Evolutionary conservation across 495 filamentous ascomycete genomes (phyloP).

Genomic region (Aspergillus avenaceus): DNA sequence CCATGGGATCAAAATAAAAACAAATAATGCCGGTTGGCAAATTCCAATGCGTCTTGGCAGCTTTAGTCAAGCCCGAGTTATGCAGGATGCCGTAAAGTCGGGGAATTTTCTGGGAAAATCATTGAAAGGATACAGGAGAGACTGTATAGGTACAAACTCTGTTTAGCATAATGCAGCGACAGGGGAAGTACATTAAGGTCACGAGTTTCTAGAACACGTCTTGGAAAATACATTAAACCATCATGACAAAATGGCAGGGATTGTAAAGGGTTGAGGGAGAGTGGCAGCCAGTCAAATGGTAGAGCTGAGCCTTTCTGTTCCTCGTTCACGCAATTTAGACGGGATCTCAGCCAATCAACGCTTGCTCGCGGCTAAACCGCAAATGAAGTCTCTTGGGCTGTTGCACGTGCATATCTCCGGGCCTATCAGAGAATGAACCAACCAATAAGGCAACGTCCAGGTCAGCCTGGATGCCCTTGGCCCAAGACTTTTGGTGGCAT

Average conservation of each 20-base stretch:
- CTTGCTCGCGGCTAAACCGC: background rate
- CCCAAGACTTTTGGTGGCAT: too few species aligned
- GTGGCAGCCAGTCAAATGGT: too few species aligned
- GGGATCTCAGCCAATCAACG: background rate
- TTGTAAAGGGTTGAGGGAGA: too few species aligned
- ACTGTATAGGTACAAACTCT: background rate
- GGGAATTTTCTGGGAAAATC: conserved; percentile 5
- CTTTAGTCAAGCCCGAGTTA: conserved; percentile 2
- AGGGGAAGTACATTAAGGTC: background rate
- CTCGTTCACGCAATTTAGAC: too few species aligned
- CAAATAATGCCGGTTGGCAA: background rate
- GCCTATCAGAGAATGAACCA: conserved; percentile 6
- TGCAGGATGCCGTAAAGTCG: conserved; percentile 17
- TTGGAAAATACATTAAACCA: background rate
- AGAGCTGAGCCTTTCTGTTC: too few species aligned
- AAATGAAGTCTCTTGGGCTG: conserved; percentile 10
- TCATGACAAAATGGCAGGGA: background rate
- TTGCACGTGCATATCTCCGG: conserved; percentile 10
- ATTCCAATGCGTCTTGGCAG: background rate
- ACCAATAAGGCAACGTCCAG: background rate
- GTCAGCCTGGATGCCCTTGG: background rate
- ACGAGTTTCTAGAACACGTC: background rate
- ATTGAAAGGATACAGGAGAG: background rate
- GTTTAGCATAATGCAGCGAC: background rate
- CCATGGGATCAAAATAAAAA: background rate